Base-by-base conservation (phyloP, 2,329 filamentous ascomycete species). In the Claviceps paspali region DNA sequence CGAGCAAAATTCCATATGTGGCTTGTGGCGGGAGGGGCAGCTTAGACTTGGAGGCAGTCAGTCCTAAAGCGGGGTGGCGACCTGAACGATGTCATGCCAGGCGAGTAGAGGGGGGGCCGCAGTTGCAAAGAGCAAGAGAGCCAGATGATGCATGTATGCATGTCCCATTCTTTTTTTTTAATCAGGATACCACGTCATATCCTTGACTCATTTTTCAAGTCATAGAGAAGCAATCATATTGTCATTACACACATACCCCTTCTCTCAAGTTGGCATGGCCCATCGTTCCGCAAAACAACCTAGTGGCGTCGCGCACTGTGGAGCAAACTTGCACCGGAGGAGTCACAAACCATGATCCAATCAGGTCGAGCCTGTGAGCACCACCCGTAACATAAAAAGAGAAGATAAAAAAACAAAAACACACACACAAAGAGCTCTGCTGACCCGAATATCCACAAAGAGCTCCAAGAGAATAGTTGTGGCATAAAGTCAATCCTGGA, bases 1-100 rank as follows among this genome's bases (percentile, higher is more conserved):
- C 45, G 49, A 45, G 48, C 19, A 21, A 24, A n/a, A n/a, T n/a
- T n/a, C n/a, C n/a, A n/a, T n/a, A n/a, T n/a, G n/a, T n/a, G n/a
- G n/a, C n/a, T n/a, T n/a, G n/a, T n/a, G n/a, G n/a, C n/a, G n/a
- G n/a, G n/a, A n/a, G n/a, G n/a, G n/a, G n/a, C n/a, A n/a, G n/a
- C n/a, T n/a, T n/a, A n/a, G n/a, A n/a, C n/a, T n/a, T n/a, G n/a
- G n/a, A n/a, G n/a, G n/a, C n/a, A n/a, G n/a, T n/a, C 12, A 45
- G 37, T 41, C 42, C 34, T n/a, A 39, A 49, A 48, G 52, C 49
- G 52, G 52, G 52, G 49, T 44, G 45, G 33, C 29, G n/a, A n/a
- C 21, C 8, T 5, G 21, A 22, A 22, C 5, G 21, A 5, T 22
- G 21, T 22, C 21, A 22, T 22, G 21, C n/a, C n/a, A n/a, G n/a